These are phyloP conservation scores for Bryum argenteum DNA, from an alignment of 225 moss, liverwort and hornwort genomes.

Conservation along the genomic window DNA sequence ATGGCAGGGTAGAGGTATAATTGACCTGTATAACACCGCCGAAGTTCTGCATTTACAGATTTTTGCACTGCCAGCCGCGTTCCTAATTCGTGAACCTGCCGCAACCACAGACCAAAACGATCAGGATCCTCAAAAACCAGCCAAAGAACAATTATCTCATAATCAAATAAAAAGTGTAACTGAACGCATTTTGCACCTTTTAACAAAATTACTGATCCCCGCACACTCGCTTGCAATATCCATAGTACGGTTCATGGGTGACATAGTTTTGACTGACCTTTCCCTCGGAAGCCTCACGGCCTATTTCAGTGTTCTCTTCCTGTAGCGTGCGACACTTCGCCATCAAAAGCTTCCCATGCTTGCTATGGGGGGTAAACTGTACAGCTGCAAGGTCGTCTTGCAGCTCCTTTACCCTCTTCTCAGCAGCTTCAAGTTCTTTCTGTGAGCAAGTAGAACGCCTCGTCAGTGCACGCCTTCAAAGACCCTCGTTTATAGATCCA, in stretches of 20 bases:
- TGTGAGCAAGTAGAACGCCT: slow-evolving; percentile 36
- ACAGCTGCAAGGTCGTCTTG: slow-evolving; percentile 99
- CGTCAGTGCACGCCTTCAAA: neutral
- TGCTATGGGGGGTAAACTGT: slow-evolving; percentile 98
- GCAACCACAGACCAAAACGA: neutral
- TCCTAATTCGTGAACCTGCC: slow-evolving; percentile 88
- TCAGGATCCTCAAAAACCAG: neutral
- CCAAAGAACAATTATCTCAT: neutral
- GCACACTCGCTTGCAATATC: neutral
- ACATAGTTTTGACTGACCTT: slow-evolving; percentile 56
- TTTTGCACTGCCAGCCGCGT: slow-evolving; percentile 87
- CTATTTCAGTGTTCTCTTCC: slow-evolving; percentile 98
- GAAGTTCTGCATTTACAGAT: slow-evolving; percentile 67
- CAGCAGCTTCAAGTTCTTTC: slow-evolving; percentile 97
- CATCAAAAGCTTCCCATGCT: slow-evolving; percentile 98
- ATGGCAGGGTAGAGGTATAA: neutral
- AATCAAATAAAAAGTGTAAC: neutral
- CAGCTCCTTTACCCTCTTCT: slow-evolving; percentile 91
- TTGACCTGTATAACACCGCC: slow-evolving; percentile 80
- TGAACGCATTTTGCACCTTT: neutral
- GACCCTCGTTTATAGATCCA: neutral
- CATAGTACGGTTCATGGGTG: neutral
- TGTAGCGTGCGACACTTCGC: slow-evolving; percentile 99
- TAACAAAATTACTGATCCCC: neutral
- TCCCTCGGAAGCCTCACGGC: slow-evolving; percentile 96